phyloP scores from a whole-genome alignment of 352 stramenopile species.

The Pythium vanterpoolii region DNA sequence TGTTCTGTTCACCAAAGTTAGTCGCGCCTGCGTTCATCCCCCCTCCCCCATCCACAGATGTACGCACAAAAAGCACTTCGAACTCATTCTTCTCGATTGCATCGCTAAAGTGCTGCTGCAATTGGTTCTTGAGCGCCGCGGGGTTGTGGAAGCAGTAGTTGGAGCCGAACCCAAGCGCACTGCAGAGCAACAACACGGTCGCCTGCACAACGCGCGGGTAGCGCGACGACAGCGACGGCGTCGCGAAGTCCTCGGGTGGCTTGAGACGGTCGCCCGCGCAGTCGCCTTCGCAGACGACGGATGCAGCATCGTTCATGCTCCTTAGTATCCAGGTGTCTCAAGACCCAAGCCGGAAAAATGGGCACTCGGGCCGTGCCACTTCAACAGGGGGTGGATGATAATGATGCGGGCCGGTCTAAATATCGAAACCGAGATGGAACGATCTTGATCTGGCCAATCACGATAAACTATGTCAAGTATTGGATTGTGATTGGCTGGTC shows the following conservation, averaged over 20 bases:
- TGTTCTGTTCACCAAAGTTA: constrained; percentile 34
- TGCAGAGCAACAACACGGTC: constrained; percentile 49
- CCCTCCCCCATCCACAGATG: too few species aligned
- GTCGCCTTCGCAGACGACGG: neutral
- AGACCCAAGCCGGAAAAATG: too few species aligned
- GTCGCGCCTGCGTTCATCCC: too few species aligned
- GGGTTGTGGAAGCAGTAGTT: constrained; percentile 73
- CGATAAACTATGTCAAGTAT: too few species aligned
- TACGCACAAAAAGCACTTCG: constrained; percentile 39
- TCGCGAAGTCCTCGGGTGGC: neutral
- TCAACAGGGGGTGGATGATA: too few species aligned
- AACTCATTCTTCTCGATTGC: constrained; percentile 30
- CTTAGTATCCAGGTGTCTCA: too few species aligned
- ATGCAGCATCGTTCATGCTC: neutral
- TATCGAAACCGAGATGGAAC: too few species aligned
- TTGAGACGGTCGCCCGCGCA: neutral
- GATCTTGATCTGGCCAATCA: too few species aligned
- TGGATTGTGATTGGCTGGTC: too few species aligned
- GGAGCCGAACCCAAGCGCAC: constrained; percentile 42
- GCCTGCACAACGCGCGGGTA: constrained; percentile 19
- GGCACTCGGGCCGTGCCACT: too few species aligned
- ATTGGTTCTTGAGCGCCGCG: constrained; percentile 53
- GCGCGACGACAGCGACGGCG: neutral
- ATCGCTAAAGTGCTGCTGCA: constrained; percentile 52
- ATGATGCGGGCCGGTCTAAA: too few species aligned